Evolutionary conservation across 2,329 filamentous ascomycete species (phyloP).

Genomic region (Colletotrichum australisinense): DNA sequence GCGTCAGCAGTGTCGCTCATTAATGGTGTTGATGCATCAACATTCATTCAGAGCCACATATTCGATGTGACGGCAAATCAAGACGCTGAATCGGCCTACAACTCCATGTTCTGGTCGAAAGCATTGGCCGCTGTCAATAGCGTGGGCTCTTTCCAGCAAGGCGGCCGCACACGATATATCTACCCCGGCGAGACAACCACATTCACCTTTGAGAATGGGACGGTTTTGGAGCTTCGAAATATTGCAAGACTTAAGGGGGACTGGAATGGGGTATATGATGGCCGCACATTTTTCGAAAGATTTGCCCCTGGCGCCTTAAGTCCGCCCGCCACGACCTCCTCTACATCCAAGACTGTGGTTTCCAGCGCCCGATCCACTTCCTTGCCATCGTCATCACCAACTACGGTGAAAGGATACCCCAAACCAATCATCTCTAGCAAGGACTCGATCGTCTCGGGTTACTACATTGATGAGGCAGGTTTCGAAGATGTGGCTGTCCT

Average conservation of each 20-base stretch:
- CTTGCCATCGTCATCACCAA: not conserved
- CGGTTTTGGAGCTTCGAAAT: constrained; percentile 42
- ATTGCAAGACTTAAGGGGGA: constrained; percentile 42
- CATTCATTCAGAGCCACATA: constrained; percentile 38
- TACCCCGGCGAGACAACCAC: constrained; percentile 46
- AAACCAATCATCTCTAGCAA: constrained; percentile 42
- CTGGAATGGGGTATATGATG: constrained; percentile 44
- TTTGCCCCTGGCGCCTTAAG: constrained; percentile 41
- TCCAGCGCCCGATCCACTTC: not conserved
- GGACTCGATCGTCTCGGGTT: constrained; percentile 43
- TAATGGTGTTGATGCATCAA: constrained; percentile 40
- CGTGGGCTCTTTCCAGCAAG: constrained; percentile 43
- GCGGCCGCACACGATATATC: constrained; percentile 41
- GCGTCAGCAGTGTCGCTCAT: constrained; percentile 39
- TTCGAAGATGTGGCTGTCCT: constrained; percentile 48
- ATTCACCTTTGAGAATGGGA: constrained; percentile 50
- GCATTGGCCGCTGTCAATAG: constrained; percentile 34
- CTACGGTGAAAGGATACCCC: constrained; percentile 39
- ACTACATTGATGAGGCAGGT: constrained; percentile 47
- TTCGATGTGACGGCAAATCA: constrained; percentile 36
- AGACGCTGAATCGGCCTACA: constrained; percentile 47
- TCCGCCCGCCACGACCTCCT: not conserved
- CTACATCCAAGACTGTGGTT: no score
- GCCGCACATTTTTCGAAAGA: constrained; percentile 44
- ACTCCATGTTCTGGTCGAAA: constrained; percentile 49